Base-by-base conservation (phyloP, 495 filamentous ascomycete species). In the Podospora comata region DNA sequence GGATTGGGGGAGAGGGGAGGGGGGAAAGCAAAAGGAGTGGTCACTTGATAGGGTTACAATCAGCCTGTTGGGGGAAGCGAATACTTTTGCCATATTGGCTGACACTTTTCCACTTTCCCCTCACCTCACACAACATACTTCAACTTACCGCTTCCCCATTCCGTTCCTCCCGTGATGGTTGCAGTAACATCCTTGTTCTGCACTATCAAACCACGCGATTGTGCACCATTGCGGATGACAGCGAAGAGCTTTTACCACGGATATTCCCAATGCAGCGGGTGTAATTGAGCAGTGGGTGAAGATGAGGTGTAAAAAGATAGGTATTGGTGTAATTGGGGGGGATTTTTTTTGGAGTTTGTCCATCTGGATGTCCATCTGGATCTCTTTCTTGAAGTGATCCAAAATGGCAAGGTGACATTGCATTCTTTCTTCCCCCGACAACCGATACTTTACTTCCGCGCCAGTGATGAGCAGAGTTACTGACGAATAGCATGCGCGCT, bases 31-130 rank as follows among this genome's bases (percentile, higher is more conserved):
- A 56, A 18, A 23, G 23, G 54, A 18, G 16, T 58, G 55, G n/a
- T 58, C 55, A 58, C 55, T 58, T 58, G 55, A 58, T 19, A 58
- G 55, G 55, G 55, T 58, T 58, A 58, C 55, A 58, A 58, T 58
- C 55, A 58, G 55, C 55, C 55, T 58, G 55, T 58, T 58, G n/a
- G 55, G 55, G 55, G 55, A 58, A 20, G 23, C n/a, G n/a, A 58
- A 58, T 26, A 58, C 55, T 58, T 58, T 26, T 58, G 55, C 55
- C 55, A 58, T 58, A 58, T 58, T 58, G 55, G 55, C 55, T 58
- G 55, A 58, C 55, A 4, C n/a, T 26, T 18, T 26, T 18, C 55
- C 20, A 5, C 15, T 16, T 58, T 48, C 39, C 39, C 39, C 39
- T 48, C 39, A 48, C 39, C 23, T 23, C 23, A 23, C 23, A 23